These are phyloP conservation scores for Microsporum canis DNA, from an alignment of 2,329 filamentous ascomycete species.

Conservation along the genomic window DNA sequence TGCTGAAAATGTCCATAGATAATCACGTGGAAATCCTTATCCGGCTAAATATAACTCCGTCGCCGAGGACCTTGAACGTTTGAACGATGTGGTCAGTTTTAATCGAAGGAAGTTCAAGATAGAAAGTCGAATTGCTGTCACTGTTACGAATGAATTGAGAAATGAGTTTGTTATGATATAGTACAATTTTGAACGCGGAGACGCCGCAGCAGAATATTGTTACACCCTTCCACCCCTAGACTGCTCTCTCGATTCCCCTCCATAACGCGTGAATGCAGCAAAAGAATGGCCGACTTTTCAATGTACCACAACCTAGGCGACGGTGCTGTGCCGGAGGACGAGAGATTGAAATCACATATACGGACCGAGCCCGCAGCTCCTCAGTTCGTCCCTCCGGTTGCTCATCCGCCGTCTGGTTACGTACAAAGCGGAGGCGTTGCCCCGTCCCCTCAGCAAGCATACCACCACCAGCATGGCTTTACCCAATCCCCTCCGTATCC, in stretches of 20 bases:
- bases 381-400: constrained; percentile 40
- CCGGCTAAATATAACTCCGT: background rate
- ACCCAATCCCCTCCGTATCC: constrained; percentile 8
- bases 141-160: background rate
- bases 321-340: constrained; percentile 31
- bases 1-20: background rate
- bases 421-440: constrained; percentile 25
- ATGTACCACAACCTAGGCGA: constrained; percentile 33
- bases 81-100: constrained; percentile 2
- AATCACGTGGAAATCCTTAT: background rate
- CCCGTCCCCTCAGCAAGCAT: constrained; percentile 15
- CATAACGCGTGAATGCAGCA: constrained; percentile 11
- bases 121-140: background rate
- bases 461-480: constrained; percentile 12
- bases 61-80: background rate
- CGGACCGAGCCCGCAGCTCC: constrained; percentile 41
- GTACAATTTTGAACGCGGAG: constrained; percentile 8
- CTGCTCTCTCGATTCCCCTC: background rate
- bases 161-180: constrained; percentile 10
- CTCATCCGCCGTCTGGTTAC: constrained; percentile 26
- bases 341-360: constrained; percentile 45
- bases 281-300: constrained; percentile 31
- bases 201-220: constrained; percentile 2
- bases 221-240: background rate
- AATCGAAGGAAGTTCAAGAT: background rate